Evolutionary conservation across 2,329 filamentous ascomycete genomes (phyloP), one percentile per base, ranked within the genome.

Genomic region (Lecanicillium sp.): DNA sequence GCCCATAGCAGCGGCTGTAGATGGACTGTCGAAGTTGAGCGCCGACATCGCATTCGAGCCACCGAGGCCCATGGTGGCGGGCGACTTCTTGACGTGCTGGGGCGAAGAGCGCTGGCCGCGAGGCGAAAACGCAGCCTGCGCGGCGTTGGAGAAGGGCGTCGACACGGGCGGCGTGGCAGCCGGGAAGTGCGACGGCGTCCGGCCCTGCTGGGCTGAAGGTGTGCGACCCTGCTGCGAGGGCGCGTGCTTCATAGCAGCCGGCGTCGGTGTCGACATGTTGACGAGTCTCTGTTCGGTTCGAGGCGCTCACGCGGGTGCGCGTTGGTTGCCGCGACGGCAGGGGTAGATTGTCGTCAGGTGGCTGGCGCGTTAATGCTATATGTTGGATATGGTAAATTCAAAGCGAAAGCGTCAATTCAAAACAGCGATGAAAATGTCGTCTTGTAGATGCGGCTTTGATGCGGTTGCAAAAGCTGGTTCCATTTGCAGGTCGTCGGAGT

Each of bases 121-220:
- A 4, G 81, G 80, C 2, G 81, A 82, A 58, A 83, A 79, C 29
- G 73, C 78, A n/a, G 73, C 71, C 44, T 77, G 72, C 2, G 72
- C 71, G 36, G 74, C 69, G 30, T 78, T 74, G 49, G 79, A 83
- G 64, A 84, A 84, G 12, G 81, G 81, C 2, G 81, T 84, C 29
- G 81, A 83, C 20, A 81, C 80, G n/a, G 80, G 79, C 12, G 81
- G 81, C 5, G 81, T 84, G 3, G 77, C 78, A 5, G 68, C 77
- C 2, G 75, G 70, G 49, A 74, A 62, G 55, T 78, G 75, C 15
- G 71, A 73, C 4, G 72, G 73, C 3, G 72, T 75, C 29, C 67
- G 65, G n/a, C 72, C 72, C 60, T 75, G 72, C 55, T 74, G 71
- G 24, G 33, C 48, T 12, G 76, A 79, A 35, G 73, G 68, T 9